Conservation (phyloP, 2,329 filamentous ascomycete species). For the Tolypocladium paradoxum region DNA sequence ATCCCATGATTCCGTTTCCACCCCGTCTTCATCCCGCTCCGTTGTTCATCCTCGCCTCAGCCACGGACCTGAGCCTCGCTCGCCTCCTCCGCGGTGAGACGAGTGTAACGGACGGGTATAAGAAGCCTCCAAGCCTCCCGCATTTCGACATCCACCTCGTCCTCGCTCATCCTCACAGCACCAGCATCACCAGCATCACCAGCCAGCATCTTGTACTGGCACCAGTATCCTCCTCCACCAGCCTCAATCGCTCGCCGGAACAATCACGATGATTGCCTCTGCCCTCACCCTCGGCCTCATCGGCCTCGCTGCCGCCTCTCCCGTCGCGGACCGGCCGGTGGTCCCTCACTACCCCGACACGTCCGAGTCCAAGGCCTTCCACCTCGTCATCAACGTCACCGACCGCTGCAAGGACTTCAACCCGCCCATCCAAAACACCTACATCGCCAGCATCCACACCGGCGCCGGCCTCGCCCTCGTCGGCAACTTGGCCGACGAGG, state of each 20-base stretch:
- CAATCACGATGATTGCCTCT: constrained; percentile 6
- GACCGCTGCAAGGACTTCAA: constrained; percentile 22
- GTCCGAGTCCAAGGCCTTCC: constrained; percentile 20
- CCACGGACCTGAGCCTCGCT: not conserved
- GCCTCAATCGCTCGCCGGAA: not conserved
- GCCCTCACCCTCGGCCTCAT: constrained; percentile 7
- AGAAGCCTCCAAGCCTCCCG: not conserved
- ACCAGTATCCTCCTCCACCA: not conserved
- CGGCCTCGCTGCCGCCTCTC: constrained; percentile 11
- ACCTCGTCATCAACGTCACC: constrained; percentile 30
- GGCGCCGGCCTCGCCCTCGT: constrained; percentile 29
- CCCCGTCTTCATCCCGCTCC: not conserved
- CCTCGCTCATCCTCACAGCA: not conserved
- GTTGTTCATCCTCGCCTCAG: not conserved
- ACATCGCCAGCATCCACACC: constrained; percentile 27
- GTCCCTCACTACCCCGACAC: constrained; percentile 5
- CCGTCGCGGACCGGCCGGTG: constrained; percentile 3
- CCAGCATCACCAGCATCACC: too few relatives aligned
- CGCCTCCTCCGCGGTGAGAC: not conserved
- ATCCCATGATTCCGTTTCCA: not conserved
- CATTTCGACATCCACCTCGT: not conserved
- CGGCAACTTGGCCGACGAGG: constrained; percentile 19
- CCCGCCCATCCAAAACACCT: constrained; percentile 25
- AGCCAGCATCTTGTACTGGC: not conserved
- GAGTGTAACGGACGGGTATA: not conserved